Percentiles rank a stretch among this genome's conserved stretches.
These are phyloP conservation scores for Globisporangium perplexum DNA, from an alignment of 352 stramenopile species.

Conservation along the genomic window DNA sequence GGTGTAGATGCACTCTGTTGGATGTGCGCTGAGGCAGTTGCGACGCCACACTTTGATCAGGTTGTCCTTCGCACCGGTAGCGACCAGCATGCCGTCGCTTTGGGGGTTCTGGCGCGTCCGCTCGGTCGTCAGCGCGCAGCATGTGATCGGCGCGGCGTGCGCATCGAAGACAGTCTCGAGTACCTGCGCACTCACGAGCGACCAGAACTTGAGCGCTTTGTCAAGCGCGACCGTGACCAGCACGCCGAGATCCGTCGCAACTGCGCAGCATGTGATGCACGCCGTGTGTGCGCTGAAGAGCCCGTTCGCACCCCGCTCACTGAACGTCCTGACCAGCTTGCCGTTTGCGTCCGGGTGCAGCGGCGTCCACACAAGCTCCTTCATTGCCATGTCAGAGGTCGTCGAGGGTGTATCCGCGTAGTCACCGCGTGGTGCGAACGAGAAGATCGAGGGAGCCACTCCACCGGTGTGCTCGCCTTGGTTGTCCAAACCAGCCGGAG, in stretches of 20 bases:
- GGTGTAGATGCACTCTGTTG: slow-evolving; percentile 34
- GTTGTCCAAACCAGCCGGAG: not conserved
- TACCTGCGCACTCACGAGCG: slow-evolving; percentile 20
- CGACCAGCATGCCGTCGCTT: slow-evolving; percentile 27
- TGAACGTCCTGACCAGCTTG: slow-evolving; percentile 20
- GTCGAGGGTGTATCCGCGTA: not conserved
- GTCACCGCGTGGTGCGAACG: not conserved
- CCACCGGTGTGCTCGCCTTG: not conserved
- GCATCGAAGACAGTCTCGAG: slow-evolving; percentile 36
- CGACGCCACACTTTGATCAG: slow-evolving; percentile 57
- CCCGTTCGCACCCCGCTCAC: slow-evolving; percentile 16
- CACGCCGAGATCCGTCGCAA: slow-evolving; percentile 30
- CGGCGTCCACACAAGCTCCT: slow-evolving; percentile 6
- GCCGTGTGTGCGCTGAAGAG: slow-evolving; percentile 43
- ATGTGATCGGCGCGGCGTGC: slow-evolving; percentile 39
- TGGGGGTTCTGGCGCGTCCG: slow-evolving; percentile 3
- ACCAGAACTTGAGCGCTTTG: slow-evolving; percentile 45
- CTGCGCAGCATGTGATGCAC: slow-evolving; percentile 30
- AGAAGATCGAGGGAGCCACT: not conserved
- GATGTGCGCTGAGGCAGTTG: not conserved
- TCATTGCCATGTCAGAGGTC: not conserved
- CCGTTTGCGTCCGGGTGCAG: slow-evolving; percentile 12
- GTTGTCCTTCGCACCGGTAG: slow-evolving; percentile 54
- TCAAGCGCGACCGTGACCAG: slow-evolving; percentile 48
- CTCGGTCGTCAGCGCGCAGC: slow-evolving; percentile 31